These are phyloP conservation scores for Phytopythium aichiense DNA, from an alignment of 352 stramenopile genomes.

Conservation along the genomic window DNA sequence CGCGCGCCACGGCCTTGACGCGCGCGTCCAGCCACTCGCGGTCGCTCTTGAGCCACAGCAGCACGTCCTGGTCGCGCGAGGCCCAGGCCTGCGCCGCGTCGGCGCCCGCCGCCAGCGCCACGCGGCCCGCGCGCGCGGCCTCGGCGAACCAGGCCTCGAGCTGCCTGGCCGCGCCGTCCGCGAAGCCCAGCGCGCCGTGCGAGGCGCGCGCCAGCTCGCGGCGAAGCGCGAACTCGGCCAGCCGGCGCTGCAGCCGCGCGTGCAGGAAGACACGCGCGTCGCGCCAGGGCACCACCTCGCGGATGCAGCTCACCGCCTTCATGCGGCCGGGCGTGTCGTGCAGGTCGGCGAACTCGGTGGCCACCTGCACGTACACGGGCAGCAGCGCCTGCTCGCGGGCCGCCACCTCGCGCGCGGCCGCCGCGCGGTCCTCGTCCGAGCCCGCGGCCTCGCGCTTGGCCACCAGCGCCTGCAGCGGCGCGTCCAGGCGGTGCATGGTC, in stretches of 20 bases:
- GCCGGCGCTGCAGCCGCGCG: slow-evolving; percentile 96
- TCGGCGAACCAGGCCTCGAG: slow-evolving; percentile 82
- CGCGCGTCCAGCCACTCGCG: slow-evolving; percentile 73
- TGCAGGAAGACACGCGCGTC: slow-evolving; percentile 97
- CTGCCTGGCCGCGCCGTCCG: slow-evolving; percentile 36
- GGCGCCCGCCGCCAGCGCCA: slow-evolving; percentile 56
- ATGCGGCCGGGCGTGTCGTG: slow-evolving; percentile 99
- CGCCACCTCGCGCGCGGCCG: slow-evolving; percentile 90
- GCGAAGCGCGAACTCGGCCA: slow-evolving; percentile 95
- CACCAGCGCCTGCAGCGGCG: slow-evolving; percentile 87
- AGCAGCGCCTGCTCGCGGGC: slow-evolving; percentile 91
- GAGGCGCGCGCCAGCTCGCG: slow-evolving; percentile 42
- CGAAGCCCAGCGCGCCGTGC: slow-evolving; percentile 35
- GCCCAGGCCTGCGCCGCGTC: slow-evolving; percentile 67
- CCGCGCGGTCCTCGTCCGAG: slow-evolving; percentile 41
- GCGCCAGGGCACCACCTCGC: slow-evolving; percentile 94
- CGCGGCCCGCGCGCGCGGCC: slow-evolving; percentile 68
- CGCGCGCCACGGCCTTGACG: slow-evolving; percentile 46
- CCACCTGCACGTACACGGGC: slow-evolving; percentile 97
- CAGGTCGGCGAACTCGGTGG: slow-evolving; percentile 99
- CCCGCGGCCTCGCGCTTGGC: slow-evolving; percentile 54
- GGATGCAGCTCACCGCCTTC: slow-evolving; percentile 98
- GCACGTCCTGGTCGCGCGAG: slow-evolving; percentile 70
- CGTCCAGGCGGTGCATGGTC: slow-evolving; percentile 97
- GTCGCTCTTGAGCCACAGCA: slow-evolving; percentile 75